Conservation (phyloP, 2,329 filamentous ascomycete species). For the Byssothecium circinans region DNA sequence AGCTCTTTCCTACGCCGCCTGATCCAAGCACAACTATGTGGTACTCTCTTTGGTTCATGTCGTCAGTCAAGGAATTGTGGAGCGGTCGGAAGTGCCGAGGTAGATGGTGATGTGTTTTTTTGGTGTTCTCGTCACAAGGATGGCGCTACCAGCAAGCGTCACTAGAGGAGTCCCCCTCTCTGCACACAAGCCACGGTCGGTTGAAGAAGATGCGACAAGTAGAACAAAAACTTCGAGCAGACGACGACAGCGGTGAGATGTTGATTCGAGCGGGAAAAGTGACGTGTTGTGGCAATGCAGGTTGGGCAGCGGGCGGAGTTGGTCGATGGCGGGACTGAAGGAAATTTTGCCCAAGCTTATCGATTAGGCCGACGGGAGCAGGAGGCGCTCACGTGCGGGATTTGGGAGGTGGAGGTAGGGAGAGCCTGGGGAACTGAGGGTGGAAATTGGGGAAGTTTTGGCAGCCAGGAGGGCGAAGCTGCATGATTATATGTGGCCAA, state of each 20-base stretch:
- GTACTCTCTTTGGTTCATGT: slow-evolving; percentile 48
- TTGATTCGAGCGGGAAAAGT: background rate
- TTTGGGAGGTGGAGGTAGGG: background rate
- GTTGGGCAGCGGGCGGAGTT: background rate
- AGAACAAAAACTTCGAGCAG: background rate
- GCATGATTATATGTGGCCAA: background rate
- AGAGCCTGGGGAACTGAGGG: background rate
- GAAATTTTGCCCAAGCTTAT: background rate
- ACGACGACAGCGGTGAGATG: background rate
- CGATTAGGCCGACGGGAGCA: background rate
- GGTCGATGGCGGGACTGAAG: background rate
- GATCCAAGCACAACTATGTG: slow-evolving; percentile 49
- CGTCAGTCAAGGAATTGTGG: too few species aligned
- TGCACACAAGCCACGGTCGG: too few species aligned
- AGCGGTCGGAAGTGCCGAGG: background rate
- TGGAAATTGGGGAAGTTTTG: background rate
- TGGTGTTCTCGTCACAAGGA: too few species aligned
- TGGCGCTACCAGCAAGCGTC: too few species aligned
- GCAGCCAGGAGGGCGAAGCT: background rate
- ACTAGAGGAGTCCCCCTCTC: too few species aligned
- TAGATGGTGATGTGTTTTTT: too few species aligned
- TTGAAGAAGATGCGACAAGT: too few species aligned
- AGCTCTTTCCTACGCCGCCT: slow-evolving; percentile 92
- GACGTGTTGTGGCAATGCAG: background rate
- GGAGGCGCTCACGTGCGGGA: background rate